Base-by-base conservation (phyloP, 73 alveolate genomes). In the Paramecium sonneborni region DNA sequence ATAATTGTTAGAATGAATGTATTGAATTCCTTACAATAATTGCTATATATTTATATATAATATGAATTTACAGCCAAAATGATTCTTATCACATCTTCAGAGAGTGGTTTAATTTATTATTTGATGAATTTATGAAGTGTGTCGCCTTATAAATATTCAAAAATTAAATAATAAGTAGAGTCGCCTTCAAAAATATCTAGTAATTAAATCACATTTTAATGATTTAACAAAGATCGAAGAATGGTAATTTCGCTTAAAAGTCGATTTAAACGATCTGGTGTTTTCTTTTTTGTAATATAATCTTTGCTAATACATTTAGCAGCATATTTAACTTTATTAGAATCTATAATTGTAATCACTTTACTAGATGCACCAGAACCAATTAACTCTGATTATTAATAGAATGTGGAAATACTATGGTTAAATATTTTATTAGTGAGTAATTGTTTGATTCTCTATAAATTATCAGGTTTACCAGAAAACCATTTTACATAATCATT, bases 291-390 rank as follows among this genome's bases (percentile, higher is more conserved):
- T 2, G 56, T 14, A 4, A 74, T 74, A 21, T 74, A 74, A 30
- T 74, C 87, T 35, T 74, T 74, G 34, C 67, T 35, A 32, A 74
- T 74, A 38, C 87, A 74, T 74, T 74, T 74, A 4, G 87, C 87
- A 15, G 87, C 87, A 74, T 35, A 74, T 35, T 35, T 74, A 32
- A 32, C 12, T 35, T 74, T 74, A 30, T 4, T 74, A 4, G 12
- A 24, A 74, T 74, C 58, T n/a, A 35, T 15, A 14, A 74, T 35
- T 2, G 57, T 38, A 1, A 74, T 74, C 12, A 74, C 87, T 43
- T 74, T 74, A 30, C 87, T 30, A 1, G 87, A 74, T 15, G 87
- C 87, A 15, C 87, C 87, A 14, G 24, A 32, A 2, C 87, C 87
- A 4, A 74, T 28, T 15, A 74, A 8, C 5, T 74, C 87, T 3